phyloP scores from a whole-genome alignment of 1,284 basidiomycete species.

The Heterobasidion parviporum region DNA sequence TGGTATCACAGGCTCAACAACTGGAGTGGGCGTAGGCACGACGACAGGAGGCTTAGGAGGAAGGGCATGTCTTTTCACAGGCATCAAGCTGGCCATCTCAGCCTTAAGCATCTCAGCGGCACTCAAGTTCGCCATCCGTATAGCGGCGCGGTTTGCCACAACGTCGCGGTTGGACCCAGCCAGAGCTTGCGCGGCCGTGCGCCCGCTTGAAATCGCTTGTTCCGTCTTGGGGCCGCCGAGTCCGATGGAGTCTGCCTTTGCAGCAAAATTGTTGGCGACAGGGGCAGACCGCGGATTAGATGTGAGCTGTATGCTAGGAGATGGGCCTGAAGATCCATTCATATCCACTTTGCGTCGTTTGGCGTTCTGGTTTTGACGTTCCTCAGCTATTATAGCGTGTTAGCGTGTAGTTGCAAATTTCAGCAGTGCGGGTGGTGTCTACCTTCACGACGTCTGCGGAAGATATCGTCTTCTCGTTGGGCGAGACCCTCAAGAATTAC shows the following conservation, averaged over 20 bases:
- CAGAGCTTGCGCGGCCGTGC: conserved; percentile 56
- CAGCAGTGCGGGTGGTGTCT: conserved; percentile 25
- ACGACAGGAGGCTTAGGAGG: conserved; percentile 19
- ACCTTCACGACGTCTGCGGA: conserved; percentile 88
- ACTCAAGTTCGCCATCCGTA: conserved; percentile 93
- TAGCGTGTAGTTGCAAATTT: not conserved
- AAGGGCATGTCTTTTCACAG: conserved; percentile 43
- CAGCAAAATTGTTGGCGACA: conserved; percentile 54
- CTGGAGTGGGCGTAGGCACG: conserved; percentile 8
- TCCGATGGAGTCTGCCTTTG: conserved; percentile 67
- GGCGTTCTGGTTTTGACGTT: conserved; percentile 80
- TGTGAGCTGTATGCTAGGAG: conserved; percentile 44
- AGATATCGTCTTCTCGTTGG: conserved; percentile 91
- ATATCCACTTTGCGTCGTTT: conserved; percentile 83
- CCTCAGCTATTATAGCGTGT: conserved; percentile 59
- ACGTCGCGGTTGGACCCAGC: conserved; percentile 81
- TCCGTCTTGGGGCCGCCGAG: conserved; percentile 51
- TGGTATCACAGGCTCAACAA: conserved; percentile 9
- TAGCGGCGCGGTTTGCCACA: conserved; percentile 80
- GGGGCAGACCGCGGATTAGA: conserved; percentile 34
- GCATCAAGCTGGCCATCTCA: conserved; percentile 67
- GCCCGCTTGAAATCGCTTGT: conserved; percentile 45
- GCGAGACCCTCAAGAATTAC: conserved; percentile 95
- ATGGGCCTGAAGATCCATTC: conserved; percentile 45
- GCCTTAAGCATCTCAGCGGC: conserved; percentile 93